Evolutionary conservation across 306 rosid genomes (phyloP), one percentile per base, ranked within the genome.

Genomic region (Begonia fuchsioides): DNA sequence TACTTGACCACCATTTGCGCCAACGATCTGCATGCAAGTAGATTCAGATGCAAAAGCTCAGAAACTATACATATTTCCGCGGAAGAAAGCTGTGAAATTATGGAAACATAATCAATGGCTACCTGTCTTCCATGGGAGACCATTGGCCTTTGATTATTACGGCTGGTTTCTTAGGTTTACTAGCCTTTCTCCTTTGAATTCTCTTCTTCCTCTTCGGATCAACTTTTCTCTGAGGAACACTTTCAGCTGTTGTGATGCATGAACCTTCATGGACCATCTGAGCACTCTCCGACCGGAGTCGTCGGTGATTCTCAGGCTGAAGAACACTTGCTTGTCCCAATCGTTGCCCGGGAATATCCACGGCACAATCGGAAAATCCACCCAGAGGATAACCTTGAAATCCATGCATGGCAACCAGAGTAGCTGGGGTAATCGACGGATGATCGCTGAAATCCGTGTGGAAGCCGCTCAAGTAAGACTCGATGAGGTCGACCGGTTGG

Each of bases 111-210:
- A n/a, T n/a, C n/a, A n/a, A n/a, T n/a, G n/a, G n/a, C n/a, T n/a
- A 73, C 96, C 68, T 71, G 63, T 87, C 93, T 55, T 87, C 94
- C 2, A 65, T 61, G 2, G 60, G 51, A 15, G 71, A 64, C 96
- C 96, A 87, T 13, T 76, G 94, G 26, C 87, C 85, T 53, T 83
- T 87, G 58, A 80, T 55, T 2, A 64, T 60, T 32, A 10, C 32
- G 5, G 49, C 0, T n/a, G 51, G 63, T 19, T 48, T 57, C 12
- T 41, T 70, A 38, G 11, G 9, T 58, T 58, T 57, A n/a, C 10
- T 43, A 1, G 39, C 51, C 1, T 53, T 66, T 47, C 52, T 47
- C n/a, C 11, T 15, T 6, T 50, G 59, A 14, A 38, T 14, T 47
- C 16, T 56, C 26, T 20, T 70, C 35, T 39, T 51, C 18, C 40